Evolutionary conservation across 306 rosid genomes (phyloP), one percentile per base, ranked within the genome.

Genomic region (Mimosa bimucronata): DNA sequence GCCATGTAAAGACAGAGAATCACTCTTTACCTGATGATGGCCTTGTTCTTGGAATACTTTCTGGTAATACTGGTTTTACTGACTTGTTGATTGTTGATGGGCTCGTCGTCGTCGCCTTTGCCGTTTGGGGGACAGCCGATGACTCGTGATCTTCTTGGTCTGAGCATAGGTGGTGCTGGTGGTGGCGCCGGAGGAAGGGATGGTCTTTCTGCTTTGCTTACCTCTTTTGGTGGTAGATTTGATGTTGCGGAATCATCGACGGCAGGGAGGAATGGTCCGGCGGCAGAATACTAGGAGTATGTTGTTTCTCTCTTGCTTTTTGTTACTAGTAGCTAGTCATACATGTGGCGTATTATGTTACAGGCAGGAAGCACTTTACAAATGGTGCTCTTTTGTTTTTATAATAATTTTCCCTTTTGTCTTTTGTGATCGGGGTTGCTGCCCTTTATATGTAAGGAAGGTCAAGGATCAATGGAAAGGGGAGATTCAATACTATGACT

Each of bases 81-180:
- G 88, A 86, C 58, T n/a, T n/a, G n/a, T n/a, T n/a, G 77, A 46
- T 70, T 82, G 30, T 87, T 88, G 86, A 83, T 86, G 88, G 84
- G 82, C 48, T 77, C 93, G 0, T 60, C 89, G 5, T 38, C 66
- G 7, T 38, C 57, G 29, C 58, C 84, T 1, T 88, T 88, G 29
- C 58, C 84, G 2, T 88, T 88, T 13, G 97, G 84, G 7, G 69
- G 46, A 37, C 90, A 83, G 81, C 92, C 92, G 28, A 91, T 89
- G 94, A 94, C 98, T 11, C 93, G 97, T 12, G 98, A 94, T 75
- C 97, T 94, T 66, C 97, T 94, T 48, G 97, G 98, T 18, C 92
- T 92, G 2, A 77, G 92, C 86, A 88, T 88, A 12, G 92, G 92
- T 21, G 80, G 52, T 6, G 25, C 74, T 21, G 79, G 73, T 14